Evolutionary conservation across 1,284 basidiomycete species (phyloP).

Genomic region (Trichosporon asahii): DNA sequence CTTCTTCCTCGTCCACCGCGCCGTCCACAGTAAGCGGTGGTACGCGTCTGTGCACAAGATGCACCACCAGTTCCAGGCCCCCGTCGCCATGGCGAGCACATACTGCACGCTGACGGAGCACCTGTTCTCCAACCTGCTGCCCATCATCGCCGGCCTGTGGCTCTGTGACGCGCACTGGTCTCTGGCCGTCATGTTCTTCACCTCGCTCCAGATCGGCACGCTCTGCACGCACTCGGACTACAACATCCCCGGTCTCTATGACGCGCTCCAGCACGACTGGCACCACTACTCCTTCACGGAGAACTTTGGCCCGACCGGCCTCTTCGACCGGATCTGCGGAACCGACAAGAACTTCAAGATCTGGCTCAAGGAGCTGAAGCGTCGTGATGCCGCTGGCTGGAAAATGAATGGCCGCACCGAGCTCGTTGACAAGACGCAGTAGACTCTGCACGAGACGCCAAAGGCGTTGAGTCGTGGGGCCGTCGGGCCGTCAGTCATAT

Average conservation of each 20-base stretch:
- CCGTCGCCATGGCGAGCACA: conserved; percentile 24
- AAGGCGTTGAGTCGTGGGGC: no score
- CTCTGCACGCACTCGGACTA: conserved; percentile 26
- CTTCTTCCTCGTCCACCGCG: conserved; percentile 23
- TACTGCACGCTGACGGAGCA: conserved; percentile 26
- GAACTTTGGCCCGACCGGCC: conserved; percentile 24
- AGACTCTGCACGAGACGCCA: neutral
- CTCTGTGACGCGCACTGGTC: conserved; percentile 22
- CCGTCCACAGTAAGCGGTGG: conserved; percentile 13
- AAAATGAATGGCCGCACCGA: conserved; percentile 6
- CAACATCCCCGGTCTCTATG: conserved; percentile 24
- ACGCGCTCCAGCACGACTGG: conserved; percentile 28
- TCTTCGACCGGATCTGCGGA: conserved; percentile 20
- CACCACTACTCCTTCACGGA: conserved; percentile 27
- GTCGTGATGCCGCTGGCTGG: conserved; percentile 20
- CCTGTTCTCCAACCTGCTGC: conserved; percentile 23
- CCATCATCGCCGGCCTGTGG: conserved; percentile 17
- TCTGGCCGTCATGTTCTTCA: conserved; percentile 24
- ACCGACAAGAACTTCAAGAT: conserved; percentile 19
- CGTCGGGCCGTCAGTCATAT: no score
- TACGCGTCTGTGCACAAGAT: conserved; percentile 24
- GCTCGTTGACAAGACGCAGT: conserved; percentile 15
- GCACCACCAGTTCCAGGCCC: conserved; percentile 27
- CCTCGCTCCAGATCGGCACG: conserved; percentile 20
- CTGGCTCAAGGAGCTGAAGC: conserved; percentile 24